Evolutionary conservation across 768 basidiomycete species (phyloP).

Genomic region (Nidularia pulvinata): DNA sequence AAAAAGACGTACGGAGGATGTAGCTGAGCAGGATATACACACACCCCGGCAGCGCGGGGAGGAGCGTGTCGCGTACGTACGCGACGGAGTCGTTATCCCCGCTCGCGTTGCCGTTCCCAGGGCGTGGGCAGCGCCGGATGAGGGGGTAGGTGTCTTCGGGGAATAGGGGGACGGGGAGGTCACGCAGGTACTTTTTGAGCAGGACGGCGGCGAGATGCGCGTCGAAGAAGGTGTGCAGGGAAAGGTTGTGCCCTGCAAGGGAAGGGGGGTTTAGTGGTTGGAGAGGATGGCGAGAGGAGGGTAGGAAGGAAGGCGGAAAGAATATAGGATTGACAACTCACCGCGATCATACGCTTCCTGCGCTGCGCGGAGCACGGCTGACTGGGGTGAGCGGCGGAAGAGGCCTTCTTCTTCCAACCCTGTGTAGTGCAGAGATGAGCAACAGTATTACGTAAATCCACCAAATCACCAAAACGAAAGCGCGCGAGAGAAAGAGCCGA

Average conservation of each 20-base stretch:
- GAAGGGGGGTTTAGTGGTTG: no score
- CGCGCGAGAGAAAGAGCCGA: no score
- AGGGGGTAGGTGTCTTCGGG: conserved; percentile 65
- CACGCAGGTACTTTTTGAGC: conserved; percentile 83
- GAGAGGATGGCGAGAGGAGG: no score
- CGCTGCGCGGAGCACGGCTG: conserved; percentile 67
- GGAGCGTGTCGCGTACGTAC: conserved; percentile 69
- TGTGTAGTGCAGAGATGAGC: conserved; percentile 6
- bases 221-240: conserved; percentile 73
- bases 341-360: conserved; percentile 88
- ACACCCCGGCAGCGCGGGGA: conserved; percentile 71
- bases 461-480: no score
- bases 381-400: conserved; percentile 81
- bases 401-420: conserved; percentile 77
- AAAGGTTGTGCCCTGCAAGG: conserved; percentile 71
- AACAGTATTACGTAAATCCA: no score
- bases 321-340: conserved; percentile 10
- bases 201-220: conserved; percentile 84
- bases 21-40: conserved; percentile 73
- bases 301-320: no score
- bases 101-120: conserved; percentile 51
- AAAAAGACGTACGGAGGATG: conserved; percentile 51
- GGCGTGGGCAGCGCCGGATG: conserved; percentile 67
- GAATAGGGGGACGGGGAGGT: conserved; percentile 80
- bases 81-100: conserved; percentile 58